Evolutionary conservation across 306 rosid genomes (phyloP), one percentile per base, ranked within the genome.

Genomic region (Fragaria nilgerrensis): DNA sequence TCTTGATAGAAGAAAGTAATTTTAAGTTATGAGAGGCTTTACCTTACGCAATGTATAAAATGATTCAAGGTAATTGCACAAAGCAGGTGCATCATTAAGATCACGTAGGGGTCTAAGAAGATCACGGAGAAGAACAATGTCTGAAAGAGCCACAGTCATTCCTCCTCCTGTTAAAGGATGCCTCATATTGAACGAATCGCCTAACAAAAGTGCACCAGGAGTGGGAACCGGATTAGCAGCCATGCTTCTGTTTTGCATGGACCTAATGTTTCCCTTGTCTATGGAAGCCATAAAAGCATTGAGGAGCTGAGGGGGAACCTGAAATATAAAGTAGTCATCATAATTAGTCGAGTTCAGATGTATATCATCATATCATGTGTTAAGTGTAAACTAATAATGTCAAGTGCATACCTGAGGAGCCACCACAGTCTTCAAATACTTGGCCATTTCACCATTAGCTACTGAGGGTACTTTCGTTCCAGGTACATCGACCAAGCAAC

Each of bases 151-250:
- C 48, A 93, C 98, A 1, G 95, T 93, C 98, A 91, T 91, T 77
- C 98, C 98, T 29, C 95, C 98, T 77, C 98, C 98, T 0, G 98
- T 93, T 72, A 91, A 84, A 77, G 97, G 97, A 86, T 93, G 97
- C 27, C 98, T 90, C 97, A 89, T 93, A 76, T 93, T 93, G 83
- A 93, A 89, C 22, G 98, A 94, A 70, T 93, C 83, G 5, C 85
- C 85, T 50, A 78, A 45, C 19, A 82, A 70, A 47, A 82, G 72
- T 29, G 79, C 85, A 66, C 82, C 82, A 1, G 85, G 76, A 5
- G 73, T 82, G 50, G 82, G 73, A 13, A 36, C 67, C 2, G 85
- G 85, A 66, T 75, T 49, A 47, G 82, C 82, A 32, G 79, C 79
- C 82, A 77, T 77, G 76, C 76, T 82, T 58, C 68, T 68, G 59